Evolutionary conservation across 2,329 filamentous ascomycete genomes (phyloP).

Genomic region (Ophiostoma quercus): DNA sequence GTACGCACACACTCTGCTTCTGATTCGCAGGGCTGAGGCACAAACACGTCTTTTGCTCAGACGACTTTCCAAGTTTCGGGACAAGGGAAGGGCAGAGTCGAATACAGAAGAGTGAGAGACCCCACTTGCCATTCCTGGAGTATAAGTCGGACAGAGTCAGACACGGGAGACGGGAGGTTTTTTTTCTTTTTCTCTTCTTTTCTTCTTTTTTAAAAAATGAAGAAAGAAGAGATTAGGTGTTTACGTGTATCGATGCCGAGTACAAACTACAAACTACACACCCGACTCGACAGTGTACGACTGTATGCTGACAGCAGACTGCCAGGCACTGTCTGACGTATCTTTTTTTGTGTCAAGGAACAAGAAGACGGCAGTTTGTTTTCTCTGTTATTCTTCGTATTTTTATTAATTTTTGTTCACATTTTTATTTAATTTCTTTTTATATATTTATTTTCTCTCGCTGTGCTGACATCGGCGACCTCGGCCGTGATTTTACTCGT

Average conservation of each 20-base stretch:
- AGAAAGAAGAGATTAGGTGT: neutral
- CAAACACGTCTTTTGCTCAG: neutral
- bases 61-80: neutral
- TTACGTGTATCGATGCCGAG: neutral
- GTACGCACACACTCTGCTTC: neutral
- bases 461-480: neutral
- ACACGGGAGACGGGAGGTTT: neutral
- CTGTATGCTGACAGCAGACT: neutral
- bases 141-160: constrained; percentile 2
- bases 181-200: no score
- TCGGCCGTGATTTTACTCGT: neutral
- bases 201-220: no score
- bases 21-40: neutral
- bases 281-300: constrained; percentile 1
- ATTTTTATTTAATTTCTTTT: no score
- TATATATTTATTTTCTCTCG: no score
- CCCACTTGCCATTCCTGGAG: constrained; percentile 4
- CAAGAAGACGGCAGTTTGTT: neutral
- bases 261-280: neutral
- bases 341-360: neutral
- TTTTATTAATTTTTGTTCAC: no score
- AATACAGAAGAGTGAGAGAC: no score
- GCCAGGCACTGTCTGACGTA: neutral
- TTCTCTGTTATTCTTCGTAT: no score
- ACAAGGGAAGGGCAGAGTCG: neutral